phyloP scores from a whole-genome alignment of 306 rosid genomes.

The Hylodesmum podocarpum region DNA sequence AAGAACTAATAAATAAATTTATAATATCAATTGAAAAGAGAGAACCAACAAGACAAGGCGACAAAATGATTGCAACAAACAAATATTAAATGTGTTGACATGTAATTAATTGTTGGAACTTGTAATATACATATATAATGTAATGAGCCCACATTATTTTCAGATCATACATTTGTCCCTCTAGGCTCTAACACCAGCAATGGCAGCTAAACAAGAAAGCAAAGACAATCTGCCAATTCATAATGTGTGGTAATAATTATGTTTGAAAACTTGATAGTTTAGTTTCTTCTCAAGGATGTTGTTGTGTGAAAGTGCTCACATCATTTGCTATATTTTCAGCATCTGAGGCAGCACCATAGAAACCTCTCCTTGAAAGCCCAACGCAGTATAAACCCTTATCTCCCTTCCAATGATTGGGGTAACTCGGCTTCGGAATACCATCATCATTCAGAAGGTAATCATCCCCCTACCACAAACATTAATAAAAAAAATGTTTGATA shows the following conservation, averaged over 20 bases:
- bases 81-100: too few species aligned
- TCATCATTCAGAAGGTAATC: conserved; percentile 55
- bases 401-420: conserved; percentile 75
- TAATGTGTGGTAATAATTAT: background rate
- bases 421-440: conserved; percentile 54
- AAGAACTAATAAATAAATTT: too few species aligned
- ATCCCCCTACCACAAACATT: conserved; percentile 49
- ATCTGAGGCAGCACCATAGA: conserved; percentile 53
- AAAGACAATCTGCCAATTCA: background rate
- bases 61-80: too few species aligned
- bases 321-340: conserved; percentile 63
- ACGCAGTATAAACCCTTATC: conserved; percentile 61
- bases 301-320: conserved; percentile 30
- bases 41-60: too few species aligned
- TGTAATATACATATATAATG: background rate
- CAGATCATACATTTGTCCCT: background rate
- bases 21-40: too few species aligned
- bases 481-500: too few species aligned
- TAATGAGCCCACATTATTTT: background rate
- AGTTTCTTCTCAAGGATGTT: background rate
- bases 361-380: conserved; percentile 63
- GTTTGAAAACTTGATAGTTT: background rate
- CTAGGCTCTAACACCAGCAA: background rate
- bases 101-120: too few species aligned
- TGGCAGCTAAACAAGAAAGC: background rate